phyloP scores from a whole-genome alignment of 192 early-diverging fungal genomes.

The Mortierella alpina region DNA sequence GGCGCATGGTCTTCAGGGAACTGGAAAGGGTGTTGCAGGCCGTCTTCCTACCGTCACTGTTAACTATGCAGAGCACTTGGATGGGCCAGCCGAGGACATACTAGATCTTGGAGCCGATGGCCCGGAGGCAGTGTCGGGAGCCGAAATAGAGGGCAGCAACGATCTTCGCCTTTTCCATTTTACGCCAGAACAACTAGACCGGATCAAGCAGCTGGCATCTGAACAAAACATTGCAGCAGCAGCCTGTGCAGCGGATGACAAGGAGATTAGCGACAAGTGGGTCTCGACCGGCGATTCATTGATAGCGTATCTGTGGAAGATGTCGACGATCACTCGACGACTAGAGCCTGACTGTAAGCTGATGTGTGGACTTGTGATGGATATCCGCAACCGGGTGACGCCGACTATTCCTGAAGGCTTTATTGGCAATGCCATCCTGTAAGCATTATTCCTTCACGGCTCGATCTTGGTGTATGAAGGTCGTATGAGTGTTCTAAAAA shows the following conservation, averaged over 20 bases:
- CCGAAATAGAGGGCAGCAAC: background rate
- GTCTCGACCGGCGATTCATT: slow-evolving; percentile 49
- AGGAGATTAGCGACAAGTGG: slow-evolving; percentile 55
- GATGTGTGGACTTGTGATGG: slow-evolving; percentile 50
- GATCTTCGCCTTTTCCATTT: slow-evolving; percentile 43
- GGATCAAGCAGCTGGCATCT: slow-evolving; percentile 50
- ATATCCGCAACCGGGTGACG: slow-evolving; percentile 31
- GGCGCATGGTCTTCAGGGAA: background rate
- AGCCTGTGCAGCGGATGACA: slow-evolving; percentile 50
- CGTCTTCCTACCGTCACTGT: slow-evolving; percentile 7
- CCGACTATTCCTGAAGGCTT: slow-evolving; percentile 34
- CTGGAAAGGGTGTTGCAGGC: background rate
- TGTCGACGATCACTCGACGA: slow-evolving; percentile 46
- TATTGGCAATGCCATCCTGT: slow-evolving; percentile 51
- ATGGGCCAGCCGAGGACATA: slow-evolving; percentile 8
- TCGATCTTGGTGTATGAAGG: background rate
- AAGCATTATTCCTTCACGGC: slow-evolving; percentile 1
- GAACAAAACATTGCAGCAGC: slow-evolving; percentile 53
- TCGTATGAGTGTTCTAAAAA: background rate
- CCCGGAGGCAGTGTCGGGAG: slow-evolving; percentile 8
- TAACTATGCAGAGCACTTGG: slow-evolving; percentile 9
- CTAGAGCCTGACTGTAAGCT: slow-evolving; percentile 53
- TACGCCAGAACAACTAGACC: slow-evolving; percentile 20
- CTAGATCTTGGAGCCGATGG: background rate
- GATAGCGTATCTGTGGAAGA: slow-evolving; percentile 51